Evolutionary conservation across 441 rosid species (phyloP).

Genomic region (Adansonia gregorii): DNA sequence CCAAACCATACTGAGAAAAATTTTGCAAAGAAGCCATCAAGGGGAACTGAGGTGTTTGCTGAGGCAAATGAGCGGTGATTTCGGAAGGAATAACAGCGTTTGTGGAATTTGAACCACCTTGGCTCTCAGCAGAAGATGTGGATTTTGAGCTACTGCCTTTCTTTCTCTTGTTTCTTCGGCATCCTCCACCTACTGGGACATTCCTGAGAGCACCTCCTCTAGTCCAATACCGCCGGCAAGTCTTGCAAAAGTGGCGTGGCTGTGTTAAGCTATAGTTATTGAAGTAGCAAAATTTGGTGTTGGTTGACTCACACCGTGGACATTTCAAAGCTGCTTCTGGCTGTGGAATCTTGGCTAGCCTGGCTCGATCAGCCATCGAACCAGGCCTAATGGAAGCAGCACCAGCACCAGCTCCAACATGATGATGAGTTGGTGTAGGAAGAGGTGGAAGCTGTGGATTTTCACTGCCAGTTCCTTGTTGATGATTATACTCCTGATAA

Average conservation of each 20-base stretch:
- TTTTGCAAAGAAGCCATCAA: constrained; percentile 38
- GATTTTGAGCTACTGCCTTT: constrained; percentile 48
- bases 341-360: constrained; percentile 52
- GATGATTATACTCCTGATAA: constrained; percentile 39
- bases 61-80: constrained; percentile 44
- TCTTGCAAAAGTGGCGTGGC: constrained; percentile 72
- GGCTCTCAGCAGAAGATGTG: constrained; percentile 24
- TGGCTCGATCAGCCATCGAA: constrained; percentile 65
- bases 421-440: constrained; percentile 24
- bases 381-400: constrained; percentile 51
- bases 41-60: constrained; percentile 36
- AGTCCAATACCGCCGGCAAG: constrained; percentile 72
- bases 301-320: constrained; percentile 63
- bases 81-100: constrained; percentile 34
- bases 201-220: constrained; percentile 63
- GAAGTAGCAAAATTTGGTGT: constrained; percentile 71
- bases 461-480: constrained; percentile 23
- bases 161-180: constrained; percentile 62
- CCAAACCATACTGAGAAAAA: constrained; percentile 29
- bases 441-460: constrained; percentile 35
- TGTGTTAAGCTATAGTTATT: constrained; percentile 68
- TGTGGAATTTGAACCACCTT: constrained; percentile 38
- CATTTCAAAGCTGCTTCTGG: constrained; percentile 58
- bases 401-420: constrained; percentile 31
- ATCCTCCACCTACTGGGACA: constrained; percentile 71